Conservation (phyloP, 495 filamentous ascomycete species). For the Xylaria longipes region DNA sequence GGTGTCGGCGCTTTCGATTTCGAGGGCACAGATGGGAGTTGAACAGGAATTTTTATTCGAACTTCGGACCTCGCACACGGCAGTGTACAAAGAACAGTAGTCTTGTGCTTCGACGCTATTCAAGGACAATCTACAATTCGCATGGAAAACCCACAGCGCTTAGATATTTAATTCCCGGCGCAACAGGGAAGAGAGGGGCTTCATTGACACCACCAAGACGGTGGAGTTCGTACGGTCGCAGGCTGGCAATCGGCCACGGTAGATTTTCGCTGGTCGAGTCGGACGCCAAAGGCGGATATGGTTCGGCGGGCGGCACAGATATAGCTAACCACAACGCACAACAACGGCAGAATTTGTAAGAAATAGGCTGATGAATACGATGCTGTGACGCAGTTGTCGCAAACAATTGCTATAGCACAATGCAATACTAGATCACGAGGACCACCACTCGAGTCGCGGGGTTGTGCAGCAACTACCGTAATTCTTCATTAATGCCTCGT, state of each 20-base stretch:
- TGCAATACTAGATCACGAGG: neutral
- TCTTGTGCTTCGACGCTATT: neutral
- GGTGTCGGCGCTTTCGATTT: slow-evolving; percentile 17
- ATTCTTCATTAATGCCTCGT: neutral
- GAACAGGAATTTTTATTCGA: neutral
- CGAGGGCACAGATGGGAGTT: neutral
- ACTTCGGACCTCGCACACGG: neutral
- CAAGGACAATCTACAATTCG: neutral
- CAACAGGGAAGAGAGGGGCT: neutral
- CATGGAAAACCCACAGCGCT: neutral
- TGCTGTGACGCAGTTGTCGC: neutral
- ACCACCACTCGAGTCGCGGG: neutral
- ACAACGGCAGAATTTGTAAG: slow-evolving; percentile 6
- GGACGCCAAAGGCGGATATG: neutral
- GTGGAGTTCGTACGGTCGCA: neutral
- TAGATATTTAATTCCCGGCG: neutral
- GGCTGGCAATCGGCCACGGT: neutral
- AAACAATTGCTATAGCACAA: neutral
- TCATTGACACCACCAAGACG: neutral
- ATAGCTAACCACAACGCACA: neutral
- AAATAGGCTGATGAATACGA: neutral
- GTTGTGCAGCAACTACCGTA: neutral
- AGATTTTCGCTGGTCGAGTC: neutral
- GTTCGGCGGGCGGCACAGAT: neutral
- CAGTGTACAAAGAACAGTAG: neutral